These are phyloP conservation scores for Ophiostoma pallidulum DNA, from an alignment of 2,329 filamentous ascomycete genomes.

Conservation along the genomic window DNA sequence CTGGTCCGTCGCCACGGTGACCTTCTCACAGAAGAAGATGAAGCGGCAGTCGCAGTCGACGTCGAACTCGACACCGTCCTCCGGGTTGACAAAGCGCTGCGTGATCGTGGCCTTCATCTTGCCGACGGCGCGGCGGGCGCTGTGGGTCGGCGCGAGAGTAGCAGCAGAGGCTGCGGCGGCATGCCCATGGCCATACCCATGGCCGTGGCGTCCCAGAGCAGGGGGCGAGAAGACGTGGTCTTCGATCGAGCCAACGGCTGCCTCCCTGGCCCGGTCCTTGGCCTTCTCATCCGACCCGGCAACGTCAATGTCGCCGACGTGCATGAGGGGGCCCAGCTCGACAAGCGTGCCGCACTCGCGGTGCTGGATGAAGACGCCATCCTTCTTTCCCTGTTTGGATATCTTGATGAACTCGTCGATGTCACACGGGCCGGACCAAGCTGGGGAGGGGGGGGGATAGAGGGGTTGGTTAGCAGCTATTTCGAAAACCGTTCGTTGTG, in stretches of 20 bases:
- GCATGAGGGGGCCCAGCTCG: slow-evolving; percentile 18
- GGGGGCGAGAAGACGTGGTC: too few species aligned
- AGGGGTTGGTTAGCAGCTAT: too few species aligned
- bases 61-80: slow-evolving; percentile 31
- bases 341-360: slow-evolving; percentile 29
- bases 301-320: neutral
- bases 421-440: slow-evolving; percentile 34
- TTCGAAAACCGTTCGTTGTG: too few species aligned
- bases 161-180: too few species aligned
- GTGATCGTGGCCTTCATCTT: slow-evolving; percentile 36
- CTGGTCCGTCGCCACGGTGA: too few species aligned
- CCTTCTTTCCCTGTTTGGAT: slow-evolving; percentile 40
- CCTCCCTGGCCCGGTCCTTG: too few species aligned
- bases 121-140: slow-evolving; percentile 38
- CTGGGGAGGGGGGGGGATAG: slow-evolving; percentile 22
- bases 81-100: slow-evolving; percentile 32
- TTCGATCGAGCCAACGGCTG: too few species aligned
- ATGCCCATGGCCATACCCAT: too few species aligned
- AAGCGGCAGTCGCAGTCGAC: slow-evolving; percentile 43
- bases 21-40: slow-evolving; percentile 36
- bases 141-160: too few species aligned
- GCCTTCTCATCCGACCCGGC: neutral
- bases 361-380: slow-evolving; percentile 48
- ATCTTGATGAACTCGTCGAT: slow-evolving; percentile 39
- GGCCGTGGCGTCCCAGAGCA: slow-evolving; percentile 15